phyloP scores from a whole-genome alignment of 2,329 filamentous ascomycete genomes.

The Cladophialophora exuberans region DNA sequence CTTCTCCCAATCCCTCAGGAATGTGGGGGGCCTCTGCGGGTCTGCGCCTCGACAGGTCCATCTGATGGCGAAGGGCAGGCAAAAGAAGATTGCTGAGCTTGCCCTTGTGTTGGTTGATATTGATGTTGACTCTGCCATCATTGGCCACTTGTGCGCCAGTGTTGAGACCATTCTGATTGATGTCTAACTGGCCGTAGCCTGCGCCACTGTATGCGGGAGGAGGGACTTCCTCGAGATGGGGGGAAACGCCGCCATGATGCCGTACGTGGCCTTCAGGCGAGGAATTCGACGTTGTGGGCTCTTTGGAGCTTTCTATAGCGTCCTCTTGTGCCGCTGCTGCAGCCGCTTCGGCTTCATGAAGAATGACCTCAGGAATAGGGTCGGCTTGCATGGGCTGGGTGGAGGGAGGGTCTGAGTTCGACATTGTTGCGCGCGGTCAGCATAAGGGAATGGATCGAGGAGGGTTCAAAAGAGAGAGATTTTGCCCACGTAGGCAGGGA shows the following conservation, averaged over 20 bases:
- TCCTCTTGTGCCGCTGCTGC: constrained; percentile 25
- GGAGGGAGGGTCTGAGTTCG: constrained; percentile 15
- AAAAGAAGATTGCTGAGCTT: constrained; percentile 69
- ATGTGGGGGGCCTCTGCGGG: constrained; percentile 62
- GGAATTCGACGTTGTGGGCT: neutral
- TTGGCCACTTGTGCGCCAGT: constrained; percentile 67
- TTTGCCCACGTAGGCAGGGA: neutral
- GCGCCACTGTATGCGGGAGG: constrained; percentile 33
- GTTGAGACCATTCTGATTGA: constrained; percentile 65
- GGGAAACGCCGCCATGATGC: constrained; percentile 25
- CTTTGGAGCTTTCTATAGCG: neutral
- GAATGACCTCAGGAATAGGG: constrained; percentile 13
- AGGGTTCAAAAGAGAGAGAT: neutral
- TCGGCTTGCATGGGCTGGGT: constrained; percentile 4
- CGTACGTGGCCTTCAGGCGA: constrained; percentile 20
- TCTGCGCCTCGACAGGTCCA: constrained; percentile 53
- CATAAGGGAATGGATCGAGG: constrained; percentile 9
- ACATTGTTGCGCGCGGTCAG: constrained; percentile 10
- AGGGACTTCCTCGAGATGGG: constrained; percentile 32
- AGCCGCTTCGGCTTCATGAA: constrained; percentile 21
- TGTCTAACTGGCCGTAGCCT: constrained; percentile 63
- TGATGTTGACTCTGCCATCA: constrained; percentile 79
- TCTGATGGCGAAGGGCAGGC: constrained; percentile 63
- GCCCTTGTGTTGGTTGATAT: constrained; percentile 71
- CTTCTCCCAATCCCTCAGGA: constrained; percentile 70